Evolutionary conservation across 495 filamentous ascomycete genomes (phyloP), one percentile per base, ranked within the genome.

Genomic region (Tuber aestivum): DNA sequence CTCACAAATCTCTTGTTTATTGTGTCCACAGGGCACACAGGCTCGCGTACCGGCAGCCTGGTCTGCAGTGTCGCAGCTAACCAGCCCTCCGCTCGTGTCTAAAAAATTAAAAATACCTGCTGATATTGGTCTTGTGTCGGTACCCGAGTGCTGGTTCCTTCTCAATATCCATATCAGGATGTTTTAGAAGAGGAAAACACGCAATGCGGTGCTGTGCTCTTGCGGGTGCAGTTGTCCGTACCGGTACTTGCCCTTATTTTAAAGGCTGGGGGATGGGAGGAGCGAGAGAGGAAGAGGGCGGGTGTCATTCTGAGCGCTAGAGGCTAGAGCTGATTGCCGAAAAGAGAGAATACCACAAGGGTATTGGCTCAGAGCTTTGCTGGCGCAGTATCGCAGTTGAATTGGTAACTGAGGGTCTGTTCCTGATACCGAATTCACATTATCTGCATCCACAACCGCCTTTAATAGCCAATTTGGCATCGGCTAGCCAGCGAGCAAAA

Each of bases 1-100:
- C 56, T 35, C 71, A 75, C 76, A 44, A 77, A 72, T 75, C 45
- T 76, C 70, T 79, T 75, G 72, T 70, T 78, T 65, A 70, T 35
- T 35, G 16, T 78, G 70, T 70, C 72, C 75, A 76, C 65, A 50
- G 69, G 70, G 78, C 68, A 65, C 44, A 72, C 50, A 78, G 76
- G 69, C 75, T 78, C 74, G 70, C 68, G 70, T 48, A n/a, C n/a
- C n/a, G n/a, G n/a, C n/a, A 74, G 40, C 48, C 74, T 77, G 74
- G 38, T 70, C 44, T 72, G 73, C 76, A 79, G 77, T 76, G 56
- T 71, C 68, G 75, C 56, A 70, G 70, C 74, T 70, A 74, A 68
- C 75, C 74, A 70, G 70, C 72, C 65, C 74, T 45, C 38, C 78
- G 72, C 78, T 72, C 76, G 10, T 61, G 12, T 61, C 56, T n/a